Evolutionary conservation across 257 asterid genomes (phyloP), one percentile per base, ranked within the genome.

Genomic region (Lavandula angustifolia): DNA sequence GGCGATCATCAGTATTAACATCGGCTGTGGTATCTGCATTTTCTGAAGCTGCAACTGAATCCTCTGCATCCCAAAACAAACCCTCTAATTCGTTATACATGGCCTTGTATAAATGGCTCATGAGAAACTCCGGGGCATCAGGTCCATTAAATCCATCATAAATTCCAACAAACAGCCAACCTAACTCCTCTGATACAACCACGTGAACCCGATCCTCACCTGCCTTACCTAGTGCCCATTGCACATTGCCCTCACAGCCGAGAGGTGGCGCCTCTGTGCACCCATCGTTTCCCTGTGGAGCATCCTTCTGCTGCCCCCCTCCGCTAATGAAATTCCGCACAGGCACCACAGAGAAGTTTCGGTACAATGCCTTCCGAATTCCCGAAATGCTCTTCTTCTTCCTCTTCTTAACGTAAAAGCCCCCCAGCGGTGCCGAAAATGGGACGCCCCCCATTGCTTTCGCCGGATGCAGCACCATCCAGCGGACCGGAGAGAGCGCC

Each of bases 151-250:
- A 92, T 32, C 98, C 98, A 68, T 92, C 98, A 66, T 92, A 92
- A 70, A 92, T 92, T 56, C 98, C 98, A 51, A 92, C 96, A 71
- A 92, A 92, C 54, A 92, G 74, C 96, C 96, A 92, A n/a, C 96
- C 96, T 50, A 81, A 84, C 73, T 92, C 98, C 78, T 92, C 96
- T 3, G 98, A 92, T 29, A 92, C 92, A 52, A 89, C 95, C 82
- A 92, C 98, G 31, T 92, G 98, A 40, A 92, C 98, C 68, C 96
- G 88, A 73, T 92, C 98, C 85, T 92, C 98, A 4, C 98, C 98
- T 0, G 98, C 98, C 75, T 92, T 92, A 66, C 95, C 95, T 41
- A 87, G 62, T 4, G 98, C 98, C 96, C 98, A 92, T 72, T 92
- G 96, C 68, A 80, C 87, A 71, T 92, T 88, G 65, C 78, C 77